phyloP scores from a whole-genome alignment of 2,329 filamentous ascomycete species.

The Fusarium sp. region DNA sequence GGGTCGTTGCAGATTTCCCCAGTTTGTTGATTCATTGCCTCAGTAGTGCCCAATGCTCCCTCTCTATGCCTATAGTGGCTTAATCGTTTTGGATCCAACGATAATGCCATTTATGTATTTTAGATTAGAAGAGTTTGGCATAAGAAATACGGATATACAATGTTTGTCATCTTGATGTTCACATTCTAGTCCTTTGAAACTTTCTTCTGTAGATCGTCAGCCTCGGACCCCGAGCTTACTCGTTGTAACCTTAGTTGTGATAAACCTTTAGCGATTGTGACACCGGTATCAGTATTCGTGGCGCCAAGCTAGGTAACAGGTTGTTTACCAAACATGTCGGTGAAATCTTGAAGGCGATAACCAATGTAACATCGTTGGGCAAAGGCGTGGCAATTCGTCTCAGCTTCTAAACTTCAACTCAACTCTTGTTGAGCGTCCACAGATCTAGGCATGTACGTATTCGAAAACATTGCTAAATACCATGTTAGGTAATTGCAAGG shows the following conservation, averaged over 20 bases:
- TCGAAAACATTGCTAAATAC: not conserved
- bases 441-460: not conserved
- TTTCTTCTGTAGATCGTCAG: not conserved
- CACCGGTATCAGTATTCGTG: conserved; percentile 3
- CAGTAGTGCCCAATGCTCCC: not conserved
- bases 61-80: conserved; percentile 1
- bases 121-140: not conserved
- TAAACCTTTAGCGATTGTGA: conserved; percentile 17
- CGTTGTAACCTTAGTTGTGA: conserved; percentile 11
- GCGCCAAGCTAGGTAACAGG: conserved; percentile 10
- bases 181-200: not conserved
- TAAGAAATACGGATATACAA: not conserved
- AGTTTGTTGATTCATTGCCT: conserved; percentile 5
- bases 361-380: conserved; percentile 8
- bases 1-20: conserved; percentile 23
- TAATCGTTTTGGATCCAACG: not conserved
- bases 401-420: not conserved
- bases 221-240: conserved; percentile 3
- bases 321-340: not conserved
- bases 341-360: not conserved
- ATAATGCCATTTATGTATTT: not conserved
- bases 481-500: not conserved
- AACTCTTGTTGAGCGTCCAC: not conserved
- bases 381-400: conserved; percentile 21
- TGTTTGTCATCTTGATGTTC: not conserved